Conservation (phyloP, 148 eudicot species). For the Gaultheria prostrata region DNA sequence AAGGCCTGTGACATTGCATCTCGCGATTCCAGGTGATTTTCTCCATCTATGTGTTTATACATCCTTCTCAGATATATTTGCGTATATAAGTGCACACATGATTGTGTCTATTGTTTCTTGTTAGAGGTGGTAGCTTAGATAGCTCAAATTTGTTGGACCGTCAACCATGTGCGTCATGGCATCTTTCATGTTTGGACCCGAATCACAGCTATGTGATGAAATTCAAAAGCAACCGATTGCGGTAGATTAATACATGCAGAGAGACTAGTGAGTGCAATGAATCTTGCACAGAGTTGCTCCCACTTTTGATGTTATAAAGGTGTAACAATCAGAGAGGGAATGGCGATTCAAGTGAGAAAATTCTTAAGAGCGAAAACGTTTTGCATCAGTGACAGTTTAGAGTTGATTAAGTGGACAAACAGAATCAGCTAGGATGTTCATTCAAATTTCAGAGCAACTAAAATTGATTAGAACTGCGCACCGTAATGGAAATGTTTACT, state of each 20-base stretch:
- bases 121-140: neutral
- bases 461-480: neutral
- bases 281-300: no score
- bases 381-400: neutral
- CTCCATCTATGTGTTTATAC: neutral
- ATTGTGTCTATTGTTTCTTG: neutral
- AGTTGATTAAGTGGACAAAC: neutral
- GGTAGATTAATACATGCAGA: no score
- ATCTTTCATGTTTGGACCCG: no score
- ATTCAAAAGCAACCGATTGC: no score
- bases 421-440: neutral
- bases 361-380: neutral
- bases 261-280: no score
- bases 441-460: neutral
- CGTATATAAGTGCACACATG: neutral
- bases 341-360: neutral
- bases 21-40: conserved; percentile 48
- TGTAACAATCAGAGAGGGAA: neutral
- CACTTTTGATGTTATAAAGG: no score
- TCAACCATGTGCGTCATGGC: no score
- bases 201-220: no score
- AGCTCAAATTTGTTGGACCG: neutral
- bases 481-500: neutral
- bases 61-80: neutral
- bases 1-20: conserved; percentile 70